Percentiles rank a stretch among this genome's conserved stretches.
Conservation (phyloP, 2,329 filamentous ascomycete species). For the Fusarium luffae region DNA sequence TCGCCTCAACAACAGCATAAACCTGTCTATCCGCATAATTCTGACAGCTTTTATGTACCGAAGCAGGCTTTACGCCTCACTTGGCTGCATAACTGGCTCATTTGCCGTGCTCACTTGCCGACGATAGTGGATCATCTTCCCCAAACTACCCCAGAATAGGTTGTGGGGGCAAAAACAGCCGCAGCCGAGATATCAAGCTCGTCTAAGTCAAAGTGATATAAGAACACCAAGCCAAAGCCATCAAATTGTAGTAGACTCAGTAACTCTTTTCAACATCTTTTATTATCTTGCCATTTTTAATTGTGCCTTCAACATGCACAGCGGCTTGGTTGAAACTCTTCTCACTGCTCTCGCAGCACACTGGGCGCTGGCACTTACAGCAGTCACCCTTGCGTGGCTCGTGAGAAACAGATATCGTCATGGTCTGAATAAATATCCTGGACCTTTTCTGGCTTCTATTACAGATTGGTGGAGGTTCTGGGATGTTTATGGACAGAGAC, state of each 20-base stretch:
- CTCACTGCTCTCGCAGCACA: constrained; percentile 30
- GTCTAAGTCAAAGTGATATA: constrained; percentile 34
- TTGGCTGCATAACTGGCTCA: not conserved
- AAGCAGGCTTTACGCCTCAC: not conserved
- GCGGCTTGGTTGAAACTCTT: constrained; percentile 38
- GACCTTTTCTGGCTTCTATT: constrained; percentile 73
- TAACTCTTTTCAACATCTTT: constrained; percentile 5
- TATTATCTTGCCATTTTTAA: not conserved
- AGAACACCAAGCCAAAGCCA: constrained; percentile 9
- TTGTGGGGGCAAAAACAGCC: constrained; percentile 21
- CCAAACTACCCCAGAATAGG: constrained; percentile 32
- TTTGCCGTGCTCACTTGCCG: constrained; percentile 36
- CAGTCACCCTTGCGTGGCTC: constrained; percentile 20
- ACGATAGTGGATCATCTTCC: constrained; percentile 20
- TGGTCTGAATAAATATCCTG: constrained; percentile 77
- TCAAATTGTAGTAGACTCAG: not conserved
- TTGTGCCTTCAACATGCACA: constrained; percentile 39
- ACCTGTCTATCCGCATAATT: fast-evolving
- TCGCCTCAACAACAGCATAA: not conserved
- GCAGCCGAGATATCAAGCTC: constrained; percentile 23
- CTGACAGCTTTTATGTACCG: not conserved
- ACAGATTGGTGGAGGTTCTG: constrained; percentile 78
- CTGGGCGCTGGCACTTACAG: constrained; percentile 32
- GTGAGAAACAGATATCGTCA: constrained; percentile 54
- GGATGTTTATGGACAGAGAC: constrained; percentile 72